Percentiles rank a stretch among this genome's conserved stretches.
Evolutionary conservation across 176 grass and related monocot species (phyloP).

Genomic region (Aegilops sharonensis): DNA sequence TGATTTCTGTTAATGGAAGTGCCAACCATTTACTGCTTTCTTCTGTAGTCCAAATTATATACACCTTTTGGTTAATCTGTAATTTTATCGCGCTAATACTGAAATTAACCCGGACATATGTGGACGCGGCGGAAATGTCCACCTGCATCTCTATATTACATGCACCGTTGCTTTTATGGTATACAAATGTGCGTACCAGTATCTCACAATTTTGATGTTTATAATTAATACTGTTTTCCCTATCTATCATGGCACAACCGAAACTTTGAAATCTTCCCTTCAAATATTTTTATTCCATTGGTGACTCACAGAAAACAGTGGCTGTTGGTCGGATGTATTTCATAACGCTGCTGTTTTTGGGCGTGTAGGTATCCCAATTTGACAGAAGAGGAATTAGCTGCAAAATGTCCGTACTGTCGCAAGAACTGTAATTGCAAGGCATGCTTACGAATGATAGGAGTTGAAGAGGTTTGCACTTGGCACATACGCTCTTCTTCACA

Average conservation of each 20-base stretch:
- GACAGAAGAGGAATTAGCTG: conserved; percentile 49
- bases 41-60: too few relatives aligned
- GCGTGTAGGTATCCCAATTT: conserved; percentile 62
- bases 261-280: background rate
- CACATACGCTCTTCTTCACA: background rate
- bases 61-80: too few relatives aligned
- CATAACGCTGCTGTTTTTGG: conserved; percentile 24
- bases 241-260: background rate
- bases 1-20: background rate
- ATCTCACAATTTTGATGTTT: background rate
- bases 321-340: background rate
- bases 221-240: background rate
- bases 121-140: too few relatives aligned
- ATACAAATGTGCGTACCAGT: background rate
- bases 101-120: too few relatives aligned
- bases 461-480: conserved; percentile 40
- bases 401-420: conserved; percentile 57
- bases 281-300: background rate
- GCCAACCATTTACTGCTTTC: too few relatives aligned
- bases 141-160: too few relatives aligned
- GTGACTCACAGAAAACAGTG: too few relatives aligned
- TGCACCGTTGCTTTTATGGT: background rate
- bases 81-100: too few relatives aligned
- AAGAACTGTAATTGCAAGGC: conserved; percentile 79
- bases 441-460: conserved; percentile 50